A percentile compares a stretch with the other conserved stretches of the same genome.
Evolutionary conservation across 1,284 basidiomycete genomes (phyloP).

Genomic region (Sphaerobolus stellatus): DNA sequence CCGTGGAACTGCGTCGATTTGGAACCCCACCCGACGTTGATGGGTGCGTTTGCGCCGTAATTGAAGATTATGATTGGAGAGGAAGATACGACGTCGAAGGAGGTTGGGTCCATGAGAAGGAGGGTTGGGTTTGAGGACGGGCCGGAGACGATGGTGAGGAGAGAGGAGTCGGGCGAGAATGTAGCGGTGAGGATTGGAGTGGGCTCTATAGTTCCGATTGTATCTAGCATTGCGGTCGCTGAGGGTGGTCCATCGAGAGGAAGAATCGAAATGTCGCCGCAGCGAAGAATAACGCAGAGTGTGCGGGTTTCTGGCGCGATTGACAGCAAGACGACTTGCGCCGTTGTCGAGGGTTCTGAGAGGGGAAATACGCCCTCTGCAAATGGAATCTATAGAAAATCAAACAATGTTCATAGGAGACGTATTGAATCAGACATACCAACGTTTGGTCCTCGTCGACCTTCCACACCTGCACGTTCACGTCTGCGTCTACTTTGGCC

Average conservation of each 20-base stretch:
- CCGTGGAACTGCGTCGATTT: constrained; percentile 98
- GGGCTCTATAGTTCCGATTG: constrained; percentile 84
- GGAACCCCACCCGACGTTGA: constrained; percentile 97
- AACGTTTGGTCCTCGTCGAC: constrained; percentile 28
- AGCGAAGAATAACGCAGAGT: constrained; percentile 63
- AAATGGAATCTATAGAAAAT: neutral
- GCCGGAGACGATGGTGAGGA: constrained; percentile 78
- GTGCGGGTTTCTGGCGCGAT: constrained; percentile 66
- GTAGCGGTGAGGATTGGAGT: constrained; percentile 74
- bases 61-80: constrained; percentile 67
- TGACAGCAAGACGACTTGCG: constrained; percentile 59
- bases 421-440: constrained; percentile 18
- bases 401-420: neutral
- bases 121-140: constrained; percentile 63
- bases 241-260: constrained; percentile 48
- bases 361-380: constrained; percentile 26
- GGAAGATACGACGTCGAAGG: constrained; percentile 86
- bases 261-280: constrained; percentile 77
- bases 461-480: constrained; percentile 63
- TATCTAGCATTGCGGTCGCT: constrained; percentile 45
- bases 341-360: constrained; percentile 30
- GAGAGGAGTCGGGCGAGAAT: constrained; percentile 91
- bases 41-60: constrained; percentile 88
- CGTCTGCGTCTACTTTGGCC: constrained; percentile 45
- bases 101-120: constrained; percentile 81